Conservation (phyloP, 2,329 filamentous ascomycete genomes). For the Fusarium haematococcum region DNA sequence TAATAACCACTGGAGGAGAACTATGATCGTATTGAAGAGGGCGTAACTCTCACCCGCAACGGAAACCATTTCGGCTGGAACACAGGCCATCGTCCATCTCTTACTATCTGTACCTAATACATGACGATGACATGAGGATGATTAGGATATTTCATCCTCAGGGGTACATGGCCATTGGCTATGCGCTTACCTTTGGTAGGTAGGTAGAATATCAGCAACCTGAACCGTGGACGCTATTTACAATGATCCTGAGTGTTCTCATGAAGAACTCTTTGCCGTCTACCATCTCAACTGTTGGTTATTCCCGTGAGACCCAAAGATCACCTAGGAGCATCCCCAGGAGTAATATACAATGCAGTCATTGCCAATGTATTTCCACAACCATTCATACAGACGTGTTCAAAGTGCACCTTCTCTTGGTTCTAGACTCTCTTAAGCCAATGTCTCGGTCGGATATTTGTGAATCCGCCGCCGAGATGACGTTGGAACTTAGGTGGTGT, state of each 20-base stretch:
- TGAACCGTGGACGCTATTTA: background rate
- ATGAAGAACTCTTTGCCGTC: background rate
- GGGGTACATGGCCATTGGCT: background rate
- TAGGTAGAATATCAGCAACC: background rate
- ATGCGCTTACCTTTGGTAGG: background rate
- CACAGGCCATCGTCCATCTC: background rate
- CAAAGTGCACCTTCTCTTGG: background rate
- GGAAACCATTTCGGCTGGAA: background rate
- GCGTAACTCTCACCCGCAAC: background rate
- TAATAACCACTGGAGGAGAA: background rate
- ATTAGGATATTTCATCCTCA: background rate
- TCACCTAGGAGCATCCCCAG: background rate
- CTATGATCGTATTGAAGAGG: background rate
- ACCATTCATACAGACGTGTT: background rate
- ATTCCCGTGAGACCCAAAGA: background rate
- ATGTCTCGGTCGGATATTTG: conserved; percentile 33
- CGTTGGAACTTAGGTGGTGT: conserved; percentile 30
- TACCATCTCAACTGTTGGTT: background rate
- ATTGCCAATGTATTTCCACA: background rate
- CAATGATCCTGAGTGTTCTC: background rate
- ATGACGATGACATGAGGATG: background rate
- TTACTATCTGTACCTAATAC: background rate
- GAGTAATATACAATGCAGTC: background rate
- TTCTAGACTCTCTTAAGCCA: background rate
- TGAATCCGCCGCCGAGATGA: conserved; percentile 43